Evolutionary conservation across 306 rosid species (phyloP), one percentile per base, ranked within the genome.

Genomic region (Lathyrus tuberosus): DNA sequence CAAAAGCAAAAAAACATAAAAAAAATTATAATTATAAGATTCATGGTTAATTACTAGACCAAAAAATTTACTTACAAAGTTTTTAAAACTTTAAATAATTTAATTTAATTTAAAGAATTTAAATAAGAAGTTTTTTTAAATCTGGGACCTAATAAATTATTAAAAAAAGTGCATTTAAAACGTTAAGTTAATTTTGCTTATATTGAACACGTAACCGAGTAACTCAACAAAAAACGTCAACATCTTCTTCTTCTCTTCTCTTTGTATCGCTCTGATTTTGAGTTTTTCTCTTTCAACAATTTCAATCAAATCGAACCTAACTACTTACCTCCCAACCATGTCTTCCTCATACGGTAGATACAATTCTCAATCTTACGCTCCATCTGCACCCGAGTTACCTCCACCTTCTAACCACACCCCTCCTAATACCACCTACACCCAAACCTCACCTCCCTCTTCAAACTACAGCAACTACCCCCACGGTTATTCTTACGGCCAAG

Each of bases 321-420:
- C n/a, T n/a, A n/a, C n/a, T n/a, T n/a, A n/a, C n/a, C n/a, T n/a
- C n/a, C n/a, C n/a, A n/a, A n/a, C n/a, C 11, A 91, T 91, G 97
- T 82, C 88, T 67, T 84, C 83, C 64, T 84, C 83, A 10, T 80
- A 69, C 62, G 79, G 71, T 10, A 67, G 80, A 74, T 57, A 85
- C 71, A 40, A 76, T 14, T 70, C 83, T 67, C 60, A 69, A 3
- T 43, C 69, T 31, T 75, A 85, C 57, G 76, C 87, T 49, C 91
- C 97, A 2, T 87, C 96, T 2, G 87, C 95, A 0, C 95, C 86
- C 5, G 81, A 79, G 24, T 69, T 76, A 1, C 64, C 64, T 6
- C 68, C 76, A 3, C 42, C 79, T 57, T 54, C 79, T 16, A 79
- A 44, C 70, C 71, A 77, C 78, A 57, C 61, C 61, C 61, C 60